Percentiles rank a stretch among this genome's conserved stretches.
Conservation (phyloP, 2,329 filamentous ascomycete genomes). For the Didymella arachidicola region DNA sequence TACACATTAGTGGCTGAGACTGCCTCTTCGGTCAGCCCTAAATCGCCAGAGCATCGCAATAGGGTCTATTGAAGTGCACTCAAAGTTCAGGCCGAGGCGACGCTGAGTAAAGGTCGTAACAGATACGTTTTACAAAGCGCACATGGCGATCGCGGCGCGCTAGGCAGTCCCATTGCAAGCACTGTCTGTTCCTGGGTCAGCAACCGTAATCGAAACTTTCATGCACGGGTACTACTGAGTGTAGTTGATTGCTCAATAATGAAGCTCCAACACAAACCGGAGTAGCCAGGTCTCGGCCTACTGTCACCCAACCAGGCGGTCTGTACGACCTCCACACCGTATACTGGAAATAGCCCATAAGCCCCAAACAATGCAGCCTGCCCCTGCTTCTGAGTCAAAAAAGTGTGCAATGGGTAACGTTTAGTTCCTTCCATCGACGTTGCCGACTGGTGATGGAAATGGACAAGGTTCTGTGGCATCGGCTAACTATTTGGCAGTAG, state of each 20-base stretch:
- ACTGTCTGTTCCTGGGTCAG: background rate
- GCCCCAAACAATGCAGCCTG: background rate
- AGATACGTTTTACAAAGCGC: conserved; percentile 1
- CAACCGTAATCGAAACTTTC: background rate
- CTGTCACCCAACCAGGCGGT: background rate
- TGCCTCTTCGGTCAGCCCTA: conserved; percentile 14
- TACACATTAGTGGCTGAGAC: conserved; percentile 13
- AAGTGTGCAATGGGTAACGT: background rate
- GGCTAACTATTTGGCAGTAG: background rate
- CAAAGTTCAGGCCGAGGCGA: background rate
- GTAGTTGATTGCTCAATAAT: background rate
- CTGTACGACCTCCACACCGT: background rate
- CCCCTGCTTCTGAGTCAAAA: background rate
- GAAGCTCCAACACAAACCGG: conserved; percentile 5
- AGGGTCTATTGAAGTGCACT: background rate
- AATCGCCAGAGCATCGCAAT: background rate
- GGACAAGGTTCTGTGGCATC: background rate
- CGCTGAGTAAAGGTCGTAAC: conserved; percentile 6
- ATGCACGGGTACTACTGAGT: background rate
- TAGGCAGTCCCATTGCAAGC: background rate
- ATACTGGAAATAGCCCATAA: conserved; percentile 7
- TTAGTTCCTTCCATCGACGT: background rate
- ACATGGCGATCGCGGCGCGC: background rate
- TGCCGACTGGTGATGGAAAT: background rate
- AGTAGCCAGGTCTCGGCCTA: background rate